These are phyloP conservation scores for Harringtonia aguacate DNA, from an alignment of 2,329 filamentous ascomycete species.

Conservation along the genomic window DNA sequence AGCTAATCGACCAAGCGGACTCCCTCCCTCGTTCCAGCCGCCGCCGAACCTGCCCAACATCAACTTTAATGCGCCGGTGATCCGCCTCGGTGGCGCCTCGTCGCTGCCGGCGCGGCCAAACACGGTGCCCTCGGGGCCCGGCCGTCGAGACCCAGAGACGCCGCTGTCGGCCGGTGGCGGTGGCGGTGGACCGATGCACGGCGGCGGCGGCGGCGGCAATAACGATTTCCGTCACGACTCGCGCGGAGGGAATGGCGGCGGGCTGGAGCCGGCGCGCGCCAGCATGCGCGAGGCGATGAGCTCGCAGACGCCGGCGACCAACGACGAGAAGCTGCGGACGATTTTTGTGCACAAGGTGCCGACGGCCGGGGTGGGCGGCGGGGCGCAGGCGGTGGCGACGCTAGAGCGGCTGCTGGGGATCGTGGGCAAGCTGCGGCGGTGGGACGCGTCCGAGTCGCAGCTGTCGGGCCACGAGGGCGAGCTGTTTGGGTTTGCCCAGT, in stretches of 20 bases:
- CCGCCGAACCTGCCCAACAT: constrained; percentile 92
- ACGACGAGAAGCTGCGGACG: constrained; percentile 84
- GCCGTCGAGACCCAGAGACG: constrained; percentile 37
- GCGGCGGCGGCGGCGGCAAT: neutral
- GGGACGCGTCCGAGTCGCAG: constrained; percentile 61
- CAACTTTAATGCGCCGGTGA: constrained; percentile 95
- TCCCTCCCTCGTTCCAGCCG: constrained; percentile 77
- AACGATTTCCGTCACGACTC: constrained; percentile 16
- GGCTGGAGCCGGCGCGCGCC: constrained; percentile 55
- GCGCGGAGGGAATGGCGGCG: constrained; percentile 45
- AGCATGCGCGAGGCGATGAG: constrained; percentile 58
- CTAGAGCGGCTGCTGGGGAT: constrained; percentile 68
- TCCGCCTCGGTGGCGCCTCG: constrained; percentile 50
- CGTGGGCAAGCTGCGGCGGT: constrained; percentile 72
- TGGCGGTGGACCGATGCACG: neutral
- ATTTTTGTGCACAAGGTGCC: constrained; percentile 85
- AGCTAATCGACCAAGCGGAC: constrained; percentile 68
- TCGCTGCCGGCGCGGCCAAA: constrained; percentile 11
- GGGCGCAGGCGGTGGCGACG: too few relatives aligned
- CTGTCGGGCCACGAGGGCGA: constrained; percentile 63
- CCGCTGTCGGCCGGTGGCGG: constrained; percentile 24
- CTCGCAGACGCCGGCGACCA: constrained; percentile 68
- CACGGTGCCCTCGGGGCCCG: constrained; percentile 44
- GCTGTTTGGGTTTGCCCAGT: constrained; percentile 92
- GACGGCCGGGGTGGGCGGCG: constrained; percentile 66